Percentiles rank a stretch among this genome's conserved stretches.
phyloP scores from a whole-genome alignment of 2,329 filamentous ascomycete species.

The Macroventuria anomochaeta region DNA sequence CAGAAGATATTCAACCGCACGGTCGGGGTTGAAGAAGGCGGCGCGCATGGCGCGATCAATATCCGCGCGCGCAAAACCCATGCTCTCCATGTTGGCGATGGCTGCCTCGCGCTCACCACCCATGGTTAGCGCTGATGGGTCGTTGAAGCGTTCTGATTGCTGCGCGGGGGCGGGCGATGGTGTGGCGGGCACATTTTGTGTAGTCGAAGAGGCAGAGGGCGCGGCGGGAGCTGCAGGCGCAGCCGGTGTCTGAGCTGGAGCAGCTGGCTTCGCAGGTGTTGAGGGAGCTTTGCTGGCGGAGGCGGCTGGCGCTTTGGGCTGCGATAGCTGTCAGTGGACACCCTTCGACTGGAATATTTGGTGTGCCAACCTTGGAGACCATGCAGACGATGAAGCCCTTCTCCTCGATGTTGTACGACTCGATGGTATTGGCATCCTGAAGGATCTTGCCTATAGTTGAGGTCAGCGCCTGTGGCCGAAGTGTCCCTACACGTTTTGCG shows the following conservation, averaged over 20 bases:
- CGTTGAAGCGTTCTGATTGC: slow-evolving; percentile 63
- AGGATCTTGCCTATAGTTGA: slow-evolving; percentile 83
- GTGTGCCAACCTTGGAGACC: slow-evolving; percentile 80
- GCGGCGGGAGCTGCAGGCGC: slow-evolving; percentile 63
- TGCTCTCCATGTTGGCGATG: slow-evolving; percentile 92
- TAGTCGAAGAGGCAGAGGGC: slow-evolving; percentile 52
- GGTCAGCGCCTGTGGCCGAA: slow-evolving; percentile 32
- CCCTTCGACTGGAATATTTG: not conserved
- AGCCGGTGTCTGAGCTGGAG: slow-evolving; percentile 56
- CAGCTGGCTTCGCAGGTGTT: slow-evolving; percentile 58
- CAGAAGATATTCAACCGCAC: slow-evolving; percentile 94
- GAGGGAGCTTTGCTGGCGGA: slow-evolving; percentile 60
- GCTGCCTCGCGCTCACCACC: slow-evolving; percentile 82
- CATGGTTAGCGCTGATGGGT: slow-evolving; percentile 83
- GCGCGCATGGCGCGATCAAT: slow-evolving; percentile 95
- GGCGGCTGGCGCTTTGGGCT: slow-evolving; percentile 74
- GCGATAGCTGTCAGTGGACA: slow-evolving; percentile 29
- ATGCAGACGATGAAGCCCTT: slow-evolving; percentile 99
- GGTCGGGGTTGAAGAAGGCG: slow-evolving; percentile 95
- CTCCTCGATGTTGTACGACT: slow-evolving; percentile 98
- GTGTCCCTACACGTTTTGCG: slow-evolving; percentile 19
- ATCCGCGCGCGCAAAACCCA: slow-evolving; percentile 89
- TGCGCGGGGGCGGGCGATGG: slow-evolving; percentile 58
- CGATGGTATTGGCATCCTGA: slow-evolving; percentile 95
- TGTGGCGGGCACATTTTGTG: slow-evolving; percentile 58